Conservation (phyloP, 2,329 filamentous ascomycete species). For the Microcyclospora tardicrescens region DNA sequence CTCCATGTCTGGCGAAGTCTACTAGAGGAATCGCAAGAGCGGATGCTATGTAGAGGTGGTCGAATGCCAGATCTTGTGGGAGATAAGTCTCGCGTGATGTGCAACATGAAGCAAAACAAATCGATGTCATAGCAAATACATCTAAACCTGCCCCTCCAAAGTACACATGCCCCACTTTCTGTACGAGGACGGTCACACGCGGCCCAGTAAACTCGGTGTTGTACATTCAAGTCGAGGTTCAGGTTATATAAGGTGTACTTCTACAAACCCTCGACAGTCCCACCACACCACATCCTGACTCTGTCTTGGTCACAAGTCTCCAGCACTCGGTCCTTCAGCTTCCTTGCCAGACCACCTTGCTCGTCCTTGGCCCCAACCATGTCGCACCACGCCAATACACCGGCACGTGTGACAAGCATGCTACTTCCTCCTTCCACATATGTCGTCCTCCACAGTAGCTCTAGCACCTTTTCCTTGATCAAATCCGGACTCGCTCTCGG, state of each 20-base stretch:
- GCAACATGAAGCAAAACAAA: too few species aligned
- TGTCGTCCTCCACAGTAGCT: constrained; percentile 51
- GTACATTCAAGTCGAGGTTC: too few species aligned
- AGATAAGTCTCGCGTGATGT: too few species aligned
- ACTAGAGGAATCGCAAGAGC: too few species aligned
- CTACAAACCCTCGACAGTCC: constrained; percentile 1
- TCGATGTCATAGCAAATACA: too few species aligned
- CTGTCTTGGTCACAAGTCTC: constrained; percentile 55
- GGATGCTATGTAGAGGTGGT: too few species aligned
- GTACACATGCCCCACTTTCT: too few species aligned
- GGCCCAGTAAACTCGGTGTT: too few species aligned
- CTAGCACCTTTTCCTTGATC: constrained; percentile 49
- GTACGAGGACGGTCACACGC: too few species aligned
- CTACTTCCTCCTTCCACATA: constrained; percentile 60
- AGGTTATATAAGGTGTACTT: not conserved
- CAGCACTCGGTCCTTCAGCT: constrained; percentile 46
- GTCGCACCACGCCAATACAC: constrained; percentile 62
- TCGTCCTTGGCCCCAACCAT: constrained; percentile 40
- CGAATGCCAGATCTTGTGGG: too few species aligned
- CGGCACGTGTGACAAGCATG: constrained; percentile 66
- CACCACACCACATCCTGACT: constrained; percentile 47
- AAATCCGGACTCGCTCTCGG: constrained; percentile 40
- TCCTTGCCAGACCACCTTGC: constrained; percentile 38
- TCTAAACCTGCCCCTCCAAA: too few species aligned
- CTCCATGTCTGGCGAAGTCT: too few species aligned